Base-by-base conservation (phyloP, 257 asterid genomes). In the Petrea volubilis region DNA sequence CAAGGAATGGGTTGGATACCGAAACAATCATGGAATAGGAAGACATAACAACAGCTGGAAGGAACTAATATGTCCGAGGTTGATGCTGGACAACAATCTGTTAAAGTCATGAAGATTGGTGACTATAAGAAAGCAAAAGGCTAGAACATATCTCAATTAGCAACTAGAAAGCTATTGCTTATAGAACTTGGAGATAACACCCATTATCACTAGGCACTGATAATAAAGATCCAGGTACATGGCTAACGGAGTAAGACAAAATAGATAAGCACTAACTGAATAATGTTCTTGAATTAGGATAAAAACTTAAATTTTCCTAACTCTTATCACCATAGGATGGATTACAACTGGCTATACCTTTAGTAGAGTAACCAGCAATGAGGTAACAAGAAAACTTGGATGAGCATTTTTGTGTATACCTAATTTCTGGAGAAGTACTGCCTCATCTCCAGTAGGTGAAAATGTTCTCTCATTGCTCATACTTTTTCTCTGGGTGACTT, bases 401-500 rank as follows among this genome's bases (percentile, higher is more conserved):
- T 56, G 28, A 50, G 27, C 12, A 15, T 56, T 67, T 46, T 51
- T 56, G 43, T 28, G 50, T 31, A 43, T 88, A 91, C 99, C 96
- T 71, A 95, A 71, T 84, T 90, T 95, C 87, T 81, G 78, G 78
- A 68, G 63, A 69, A 95, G 83, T 38, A 69, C 76, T 47, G 79
- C 73, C 84, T 85, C 92, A 46, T 95, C 88, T 18, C 60, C 84
- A 1, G 94, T 95, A 79, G 97, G 83, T 64, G 97, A 76, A 85
- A 95, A 95, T 8, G 99, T 95, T 80, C 99, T 90, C 87, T 95
- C 97, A 49, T 73, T 89, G 72, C 98, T 95, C 76, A 91, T 90
- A 67, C 98, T 92, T 82, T 95, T 95, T 62, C 98, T 83, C 75
- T 64, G 77, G 72, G 71, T 77, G 31, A 53, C 80, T 83, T 81